These are phyloP conservation scores for Rhododendron griersonianum DNA, from an alignment of 148 eudicot genomes.

Conservation along the genomic window DNA sequence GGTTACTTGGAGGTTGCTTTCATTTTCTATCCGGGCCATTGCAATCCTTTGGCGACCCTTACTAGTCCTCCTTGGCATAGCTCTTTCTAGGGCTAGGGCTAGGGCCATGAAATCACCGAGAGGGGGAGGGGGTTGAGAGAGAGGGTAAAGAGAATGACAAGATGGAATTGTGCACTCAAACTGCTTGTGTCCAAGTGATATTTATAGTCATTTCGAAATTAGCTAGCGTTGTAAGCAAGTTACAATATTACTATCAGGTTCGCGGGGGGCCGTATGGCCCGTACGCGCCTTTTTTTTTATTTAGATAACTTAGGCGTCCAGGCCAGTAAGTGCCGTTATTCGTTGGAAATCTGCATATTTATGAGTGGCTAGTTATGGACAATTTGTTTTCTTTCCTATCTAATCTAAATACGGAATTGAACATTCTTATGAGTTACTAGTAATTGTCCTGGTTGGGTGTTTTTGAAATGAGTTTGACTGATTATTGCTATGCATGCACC, in stretches of 20 bases:
- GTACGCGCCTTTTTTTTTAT: background rate
- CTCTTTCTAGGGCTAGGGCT: background rate
- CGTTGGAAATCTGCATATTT: background rate
- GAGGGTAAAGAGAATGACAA: background rate
- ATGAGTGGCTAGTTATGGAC: background rate
- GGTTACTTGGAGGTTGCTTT: slow-evolving; percentile 21
- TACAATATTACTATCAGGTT: background rate
- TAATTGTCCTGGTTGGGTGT: background rate
- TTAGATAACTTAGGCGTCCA: no score
- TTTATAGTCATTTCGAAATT: background rate
- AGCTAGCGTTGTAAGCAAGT: background rate
- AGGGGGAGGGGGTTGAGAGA: no score
- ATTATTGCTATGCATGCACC: background rate
- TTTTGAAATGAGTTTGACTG: background rate
- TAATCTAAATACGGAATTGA: background rate
- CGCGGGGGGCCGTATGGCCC: background rate
- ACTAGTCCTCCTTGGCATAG: background rate
- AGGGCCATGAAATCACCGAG: background rate
- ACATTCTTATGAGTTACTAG: background rate
- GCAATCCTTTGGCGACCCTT: slow-evolving; percentile 23
- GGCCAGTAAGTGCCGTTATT: no score
- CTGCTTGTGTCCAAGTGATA: background rate
- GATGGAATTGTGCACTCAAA: background rate
- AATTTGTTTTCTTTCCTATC: background rate
- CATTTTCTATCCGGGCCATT: slow-evolving; percentile 17